These are phyloP conservation scores for Tylopilus sp. DNA, from an alignment of 768 basidiomycete species.

Conservation along the genomic window DNA sequence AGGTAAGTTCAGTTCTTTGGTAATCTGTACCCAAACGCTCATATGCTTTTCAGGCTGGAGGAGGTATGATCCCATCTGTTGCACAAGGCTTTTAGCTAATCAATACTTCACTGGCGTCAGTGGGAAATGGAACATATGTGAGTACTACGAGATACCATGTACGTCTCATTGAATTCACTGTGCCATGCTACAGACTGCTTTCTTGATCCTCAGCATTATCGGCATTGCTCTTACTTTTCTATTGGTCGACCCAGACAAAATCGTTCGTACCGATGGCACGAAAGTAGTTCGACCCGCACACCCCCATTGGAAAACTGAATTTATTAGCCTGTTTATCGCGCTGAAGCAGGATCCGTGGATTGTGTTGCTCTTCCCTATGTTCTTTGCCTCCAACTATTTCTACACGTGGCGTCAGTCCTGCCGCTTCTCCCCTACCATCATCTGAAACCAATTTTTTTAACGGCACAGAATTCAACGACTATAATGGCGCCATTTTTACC, in stretches of 20 bases:
- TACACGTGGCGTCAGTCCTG: conserved; percentile 70
- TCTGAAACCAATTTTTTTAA: not conserved
- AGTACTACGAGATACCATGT: conserved; percentile 35
- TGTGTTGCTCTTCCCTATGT: conserved; percentile 78
- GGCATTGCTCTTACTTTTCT: conserved; percentile 62
- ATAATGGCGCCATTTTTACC: conserved; percentile 50
- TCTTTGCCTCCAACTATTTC: conserved; percentile 81
- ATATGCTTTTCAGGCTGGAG: conserved; percentile 21
- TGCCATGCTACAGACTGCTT: conserved; percentile 52
- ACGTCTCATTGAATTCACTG: not conserved
- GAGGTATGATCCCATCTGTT: conserved; percentile 14
- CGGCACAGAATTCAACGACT: conserved; percentile 71
- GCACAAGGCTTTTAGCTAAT: not conserved
- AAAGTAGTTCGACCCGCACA: conserved; percentile 40
- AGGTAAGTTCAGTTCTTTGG: conserved; percentile 33
- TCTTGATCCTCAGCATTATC: conserved; percentile 66
- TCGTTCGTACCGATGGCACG: conserved; percentile 73
- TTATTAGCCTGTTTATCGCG: conserved; percentile 63
- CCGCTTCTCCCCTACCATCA: not conserved
- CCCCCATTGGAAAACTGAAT: conserved; percentile 73
- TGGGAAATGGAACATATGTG: conserved; percentile 80
- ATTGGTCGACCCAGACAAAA: conserved; percentile 69
- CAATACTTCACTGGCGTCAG: conserved; percentile 27
- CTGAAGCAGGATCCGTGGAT: conserved; percentile 71
- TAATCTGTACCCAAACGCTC: not conserved